A percentile compares a stretch with the other conserved stretches of the same genome.
Evolutionary conservation across 2,329 filamentous ascomycete genomes (phyloP).

Genomic region (Aspergillus fijiensis): DNA sequence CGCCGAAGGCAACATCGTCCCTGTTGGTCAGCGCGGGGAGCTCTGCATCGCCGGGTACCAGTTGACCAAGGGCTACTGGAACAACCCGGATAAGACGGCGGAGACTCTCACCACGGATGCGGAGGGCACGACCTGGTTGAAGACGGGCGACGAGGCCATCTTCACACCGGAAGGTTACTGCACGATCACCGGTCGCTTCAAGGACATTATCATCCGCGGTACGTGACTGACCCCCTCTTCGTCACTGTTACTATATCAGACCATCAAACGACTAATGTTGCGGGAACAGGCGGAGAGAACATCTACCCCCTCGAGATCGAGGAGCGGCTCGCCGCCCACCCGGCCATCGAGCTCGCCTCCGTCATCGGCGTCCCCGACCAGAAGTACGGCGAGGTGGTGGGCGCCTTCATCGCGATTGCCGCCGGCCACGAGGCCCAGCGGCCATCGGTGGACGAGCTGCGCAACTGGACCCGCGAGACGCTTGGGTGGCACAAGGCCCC

Average conservation of each 20-base stretch:
- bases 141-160: constrained; percentile 61
- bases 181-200: constrained; percentile 71
- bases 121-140: constrained; percentile 58
- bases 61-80: constrained; percentile 60
- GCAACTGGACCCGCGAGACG: constrained; percentile 61
- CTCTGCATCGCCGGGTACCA: constrained; percentile 78
- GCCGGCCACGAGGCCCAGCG: constrained; percentile 27
- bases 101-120: constrained; percentile 69
- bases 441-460: constrained; percentile 56
- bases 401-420: constrained; percentile 55
- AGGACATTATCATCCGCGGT: constrained; percentile 76
- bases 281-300: constrained; percentile 64
- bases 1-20: constrained; percentile 60
- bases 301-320: constrained; percentile 74
- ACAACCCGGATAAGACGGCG: constrained; percentile 72
- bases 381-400: constrained; percentile 73
- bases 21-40: constrained; percentile 68
- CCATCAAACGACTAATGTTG: no score
- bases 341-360: constrained; percentile 61
- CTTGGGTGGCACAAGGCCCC: constrained; percentile 69
- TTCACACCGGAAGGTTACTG: constrained; percentile 64
- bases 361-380: constrained; percentile 68
- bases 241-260: no score
- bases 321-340: constrained; percentile 66
- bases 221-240: constrained; percentile 8